These are phyloP conservation scores for Verticillium nubilum DNA, from an alignment of 2,329 filamentous ascomycete species.

Conservation along the genomic window DNA sequence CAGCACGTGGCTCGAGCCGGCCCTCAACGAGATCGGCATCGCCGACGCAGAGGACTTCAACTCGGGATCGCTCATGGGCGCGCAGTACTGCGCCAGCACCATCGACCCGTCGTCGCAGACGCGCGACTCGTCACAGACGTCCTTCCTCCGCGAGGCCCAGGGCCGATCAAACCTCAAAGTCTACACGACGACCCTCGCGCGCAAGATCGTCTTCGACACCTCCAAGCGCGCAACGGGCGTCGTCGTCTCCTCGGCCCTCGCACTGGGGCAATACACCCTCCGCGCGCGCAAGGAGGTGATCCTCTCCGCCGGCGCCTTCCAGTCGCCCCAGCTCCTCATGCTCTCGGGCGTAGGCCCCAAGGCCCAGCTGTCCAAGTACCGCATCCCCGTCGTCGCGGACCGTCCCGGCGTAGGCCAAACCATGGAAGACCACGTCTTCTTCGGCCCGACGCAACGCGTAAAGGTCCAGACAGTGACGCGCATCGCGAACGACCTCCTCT, in stretches of 20 bases:
- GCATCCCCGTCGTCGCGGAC: conserved; percentile 40
- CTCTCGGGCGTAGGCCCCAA: conserved; percentile 46
- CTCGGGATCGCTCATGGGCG: conserved; percentile 32
- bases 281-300: conserved; percentile 58
- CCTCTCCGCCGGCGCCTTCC: conserved; percentile 73
- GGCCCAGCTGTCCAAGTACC: conserved; percentile 27
- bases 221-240: conserved; percentile 35
- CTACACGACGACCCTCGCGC: conserved; percentile 34
- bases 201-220: conserved; percentile 36
- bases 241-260: conserved; percentile 16
- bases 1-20: conserved; percentile 17
- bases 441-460: conserved; percentile 8
- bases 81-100: conserved; percentile 18
- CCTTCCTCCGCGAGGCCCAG: conserved; percentile 23
- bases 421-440: conserved; percentile 50
- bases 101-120: conserved; percentile 19
- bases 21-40: conserved; percentile 34
- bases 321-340: conserved; percentile 66
- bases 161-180: conserved; percentile 27
- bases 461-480: conserved; percentile 12
- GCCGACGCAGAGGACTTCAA: conserved; percentile 28
- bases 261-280: conserved; percentile 8
- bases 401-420: conserved; percentile 73
- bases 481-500: conserved; percentile 7
- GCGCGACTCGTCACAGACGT: conserved; percentile 28